These are phyloP conservation scores for Lentinus tigrinus DNA, from an alignment of 768 basidiomycete genomes.

Conservation along the genomic window DNA sequence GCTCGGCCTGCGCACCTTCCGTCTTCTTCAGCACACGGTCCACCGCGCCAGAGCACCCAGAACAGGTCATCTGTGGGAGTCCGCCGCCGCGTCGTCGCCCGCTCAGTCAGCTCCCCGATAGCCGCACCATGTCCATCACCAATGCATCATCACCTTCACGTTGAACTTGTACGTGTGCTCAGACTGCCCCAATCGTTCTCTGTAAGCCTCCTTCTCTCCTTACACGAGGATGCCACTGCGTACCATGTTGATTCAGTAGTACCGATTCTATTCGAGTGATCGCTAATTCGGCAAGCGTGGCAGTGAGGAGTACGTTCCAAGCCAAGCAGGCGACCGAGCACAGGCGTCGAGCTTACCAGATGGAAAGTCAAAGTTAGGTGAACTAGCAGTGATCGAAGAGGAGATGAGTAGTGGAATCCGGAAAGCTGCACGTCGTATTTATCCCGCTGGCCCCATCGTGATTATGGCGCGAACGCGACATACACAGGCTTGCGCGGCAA, in stretches of 20 bases:
- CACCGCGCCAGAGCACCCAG: constrained; percentile 84
- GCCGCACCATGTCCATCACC: neutral
- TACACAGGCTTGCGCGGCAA: constrained; percentile 5
- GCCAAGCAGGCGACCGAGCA: neutral
- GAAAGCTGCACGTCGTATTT: constrained; percentile 2
- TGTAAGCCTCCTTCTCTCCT: neutral
- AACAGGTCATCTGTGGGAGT: constrained; percentile 72
- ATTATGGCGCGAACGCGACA: constrained; percentile 17
- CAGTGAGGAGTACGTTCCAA: neutral
- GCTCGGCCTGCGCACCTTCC: constrained; percentile 30
- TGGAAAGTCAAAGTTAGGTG: neutral
- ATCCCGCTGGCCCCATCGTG: constrained; percentile 9
- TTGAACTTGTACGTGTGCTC: constrained; percentile 70
- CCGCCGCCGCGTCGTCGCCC: neutral
- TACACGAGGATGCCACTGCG: neutral
- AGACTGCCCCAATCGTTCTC: constrained; percentile 17
- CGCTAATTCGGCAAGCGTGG: neutral
- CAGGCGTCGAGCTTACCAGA: neutral
- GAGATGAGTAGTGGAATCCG: neutral
- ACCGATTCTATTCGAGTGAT: neutral
- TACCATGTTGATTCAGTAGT: constrained; percentile 23
- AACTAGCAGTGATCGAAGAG: neutral
- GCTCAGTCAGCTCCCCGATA: constrained; percentile 6
- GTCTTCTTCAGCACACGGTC: constrained; percentile 71
- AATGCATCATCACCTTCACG: constrained; percentile 60